Percentiles rank a stretch among this genome's conserved stretches.
phyloP scores from a whole-genome alignment of 2,329 filamentous ascomycete genomes.

The Exophiala sideris region DNA sequence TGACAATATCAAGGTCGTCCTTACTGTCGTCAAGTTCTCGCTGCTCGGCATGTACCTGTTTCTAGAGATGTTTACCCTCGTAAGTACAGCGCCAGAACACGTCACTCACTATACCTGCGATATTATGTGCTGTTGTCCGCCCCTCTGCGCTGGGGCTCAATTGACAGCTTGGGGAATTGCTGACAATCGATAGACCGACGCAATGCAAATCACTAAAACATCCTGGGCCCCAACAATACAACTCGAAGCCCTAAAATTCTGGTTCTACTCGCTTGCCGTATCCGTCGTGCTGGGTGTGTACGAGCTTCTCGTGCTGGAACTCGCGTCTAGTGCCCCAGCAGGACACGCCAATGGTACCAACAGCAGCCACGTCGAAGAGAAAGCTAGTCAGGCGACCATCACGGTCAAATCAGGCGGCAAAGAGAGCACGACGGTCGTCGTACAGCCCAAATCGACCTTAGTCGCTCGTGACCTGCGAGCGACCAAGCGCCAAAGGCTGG shows the following conservation, averaged over 20 bases:
- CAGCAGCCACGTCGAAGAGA: not conserved
- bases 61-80: conserved; percentile 62
- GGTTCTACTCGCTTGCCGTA: conserved; percentile 61
- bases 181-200: conserved; percentile 38
- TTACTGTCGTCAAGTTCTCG: conserved; percentile 57
- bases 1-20: conserved; percentile 39
- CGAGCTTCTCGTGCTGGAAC: conserved; percentile 33
- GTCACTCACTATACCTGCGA: conserved; percentile 6
- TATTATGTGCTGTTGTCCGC: not conserved
- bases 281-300: conserved; percentile 47
- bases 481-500: conserved; percentile 6
- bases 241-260: conserved; percentile 64
- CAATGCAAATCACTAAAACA: conserved; percentile 51
- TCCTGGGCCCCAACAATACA: conserved; percentile 48
- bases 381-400: not conserved
- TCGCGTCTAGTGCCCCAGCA: not conserved
- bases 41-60: conserved; percentile 66
- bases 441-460: not conserved
- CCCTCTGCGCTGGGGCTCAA: not conserved
- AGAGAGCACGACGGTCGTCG: not conserved
- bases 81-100: conserved; percentile 43
- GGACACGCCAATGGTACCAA: not conserved
- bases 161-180: not conserved
- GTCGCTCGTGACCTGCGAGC: not conserved
- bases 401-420: not conserved